These are phyloP conservation scores for Adansonia madagascariensis DNA, from an alignment of 441 rosid genomes.

Conservation along the genomic window DNA sequence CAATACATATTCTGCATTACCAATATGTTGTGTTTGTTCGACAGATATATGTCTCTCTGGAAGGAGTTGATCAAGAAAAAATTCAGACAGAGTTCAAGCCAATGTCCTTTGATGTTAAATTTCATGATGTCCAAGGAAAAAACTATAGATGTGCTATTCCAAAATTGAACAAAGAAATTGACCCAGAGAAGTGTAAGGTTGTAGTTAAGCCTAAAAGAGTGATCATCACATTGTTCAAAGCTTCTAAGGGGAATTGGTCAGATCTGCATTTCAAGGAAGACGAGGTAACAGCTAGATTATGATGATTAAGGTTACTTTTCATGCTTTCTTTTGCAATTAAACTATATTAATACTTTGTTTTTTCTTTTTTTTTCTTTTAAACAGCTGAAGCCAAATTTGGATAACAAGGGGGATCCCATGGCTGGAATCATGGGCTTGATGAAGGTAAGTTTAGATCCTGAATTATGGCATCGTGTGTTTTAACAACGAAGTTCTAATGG, in stretches of 20 bases:
- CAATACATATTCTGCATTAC: too few relatives aligned
- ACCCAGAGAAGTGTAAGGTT: constrained; percentile 76
- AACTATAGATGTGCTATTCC: constrained; percentile 72
- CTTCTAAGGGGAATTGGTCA: constrained; percentile 83
- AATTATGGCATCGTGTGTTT: neutral
- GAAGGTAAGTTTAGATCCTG: constrained; percentile 54
- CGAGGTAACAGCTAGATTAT: constrained; percentile 50
- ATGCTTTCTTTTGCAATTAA: neutral
- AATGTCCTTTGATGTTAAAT: constrained; percentile 65
- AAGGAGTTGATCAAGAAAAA: constrained; percentile 50
- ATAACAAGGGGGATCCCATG: constrained; percentile 77
- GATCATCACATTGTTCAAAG: constrained; percentile 64
- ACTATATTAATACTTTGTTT: neutral
- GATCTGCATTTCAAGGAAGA: constrained; percentile 88
- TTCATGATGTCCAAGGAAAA: constrained; percentile 81
- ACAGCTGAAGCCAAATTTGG: constrained; percentile 81
- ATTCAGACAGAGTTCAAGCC: constrained; percentile 70
- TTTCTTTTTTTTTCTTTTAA: neutral
- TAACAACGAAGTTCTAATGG: neutral
- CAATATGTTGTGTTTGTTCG: neutral
- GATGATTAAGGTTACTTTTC: neutral
- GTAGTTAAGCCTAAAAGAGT: constrained; percentile 76
- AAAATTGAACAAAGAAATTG: constrained; percentile 72
- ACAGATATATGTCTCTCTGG: constrained; percentile 53
- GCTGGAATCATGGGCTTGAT: constrained; percentile 94